These are phyloP conservation scores for Leishmania braziliensis DNA, from an alignment of 208 protist genomes.

Conservation along the genomic window DNA sequence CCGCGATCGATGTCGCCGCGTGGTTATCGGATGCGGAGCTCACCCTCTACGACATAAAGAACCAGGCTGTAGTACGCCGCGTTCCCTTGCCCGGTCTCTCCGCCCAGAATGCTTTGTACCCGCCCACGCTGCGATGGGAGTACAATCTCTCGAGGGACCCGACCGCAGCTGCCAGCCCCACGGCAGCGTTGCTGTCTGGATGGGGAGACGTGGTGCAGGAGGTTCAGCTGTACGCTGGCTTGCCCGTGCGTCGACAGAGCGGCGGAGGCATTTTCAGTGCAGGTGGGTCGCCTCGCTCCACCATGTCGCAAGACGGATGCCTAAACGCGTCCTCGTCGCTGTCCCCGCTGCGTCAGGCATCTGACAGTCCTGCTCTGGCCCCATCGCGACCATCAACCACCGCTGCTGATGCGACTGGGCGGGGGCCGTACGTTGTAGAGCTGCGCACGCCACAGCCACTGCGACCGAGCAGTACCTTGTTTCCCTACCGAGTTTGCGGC, in stretches of 20 bases:
- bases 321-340: background rate
- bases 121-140: slow-evolving; percentile 65
- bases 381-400: background rate
- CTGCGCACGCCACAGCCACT: slow-evolving; percentile 21
- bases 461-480: slow-evolving; percentile 24
- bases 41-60: slow-evolving; percentile 54
- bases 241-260: background rate
- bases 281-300: background rate
- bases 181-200: slow-evolving; percentile 45
- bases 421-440: slow-evolving; percentile 7
- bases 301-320: background rate
- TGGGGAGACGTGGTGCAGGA: slow-evolving; percentile 78
- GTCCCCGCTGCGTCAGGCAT: background rate
- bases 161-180: background rate
- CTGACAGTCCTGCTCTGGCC: background rate
- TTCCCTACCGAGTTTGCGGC: slow-evolving; percentile 68
- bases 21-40: slow-evolving; percentile 67
- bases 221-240: slow-evolving; percentile 27
- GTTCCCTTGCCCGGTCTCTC: slow-evolving; percentile 18
- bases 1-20: slow-evolving; percentile 48
- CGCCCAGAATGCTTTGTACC: slow-evolving; percentile 47
- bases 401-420: background rate
- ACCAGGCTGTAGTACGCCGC: slow-evolving; percentile 32
- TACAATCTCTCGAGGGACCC: background rate
- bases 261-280: background rate